These are phyloP conservation scores for Alternaria arbusti DNA, from an alignment of 2,329 filamentous ascomycete genomes.

Conservation along the genomic window DNA sequence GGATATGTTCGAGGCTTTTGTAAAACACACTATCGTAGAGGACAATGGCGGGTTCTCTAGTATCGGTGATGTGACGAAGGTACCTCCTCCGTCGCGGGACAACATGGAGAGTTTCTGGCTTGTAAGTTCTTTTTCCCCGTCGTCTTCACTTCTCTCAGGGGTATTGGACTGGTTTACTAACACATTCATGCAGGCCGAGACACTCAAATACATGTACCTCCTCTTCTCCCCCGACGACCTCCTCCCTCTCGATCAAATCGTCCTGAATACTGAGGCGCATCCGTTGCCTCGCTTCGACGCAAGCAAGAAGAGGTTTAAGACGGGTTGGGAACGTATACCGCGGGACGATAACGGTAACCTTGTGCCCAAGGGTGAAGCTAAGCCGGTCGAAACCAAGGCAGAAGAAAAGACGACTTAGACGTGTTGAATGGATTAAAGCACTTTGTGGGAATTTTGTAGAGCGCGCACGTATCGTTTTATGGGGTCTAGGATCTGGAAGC, in stretches of 20 bases:
- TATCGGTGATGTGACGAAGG: constrained; percentile 72
- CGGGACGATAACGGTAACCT: constrained; percentile 50
- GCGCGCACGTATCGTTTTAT: background rate
- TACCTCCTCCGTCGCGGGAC: constrained; percentile 75
- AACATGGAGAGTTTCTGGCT: constrained; percentile 99
- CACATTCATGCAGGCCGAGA: constrained; percentile 72
- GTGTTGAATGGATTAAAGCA: background rate
- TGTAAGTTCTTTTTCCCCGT: constrained; percentile 58
- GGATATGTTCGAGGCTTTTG: constrained; percentile 96
- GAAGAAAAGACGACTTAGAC: constrained; percentile 1
- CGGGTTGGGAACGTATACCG: constrained; percentile 78
- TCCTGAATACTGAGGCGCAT: constrained; percentile 97
- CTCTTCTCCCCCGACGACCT: constrained; percentile 86
- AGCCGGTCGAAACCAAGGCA: background rate
- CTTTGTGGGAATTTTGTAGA: background rate
- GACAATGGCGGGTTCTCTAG: constrained; percentile 84
- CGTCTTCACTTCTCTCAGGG: too few species aligned
- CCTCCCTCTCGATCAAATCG: constrained; percentile 82
- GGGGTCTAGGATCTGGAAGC: background rate
- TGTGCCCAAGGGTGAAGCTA: constrained; percentile 19
- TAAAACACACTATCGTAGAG: constrained; percentile 80
- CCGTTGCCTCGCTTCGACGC: constrained; percentile 86
- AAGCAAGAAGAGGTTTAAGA: constrained; percentile 72
- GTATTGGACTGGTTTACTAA: background rate
- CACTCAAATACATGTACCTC: constrained; percentile 96